A percentile compares a stretch with the other conserved stretches of the same genome.
phyloP scores from a whole-genome alignment of 495 filamentous ascomycete genomes.

The Neurospora sp. region DNA sequence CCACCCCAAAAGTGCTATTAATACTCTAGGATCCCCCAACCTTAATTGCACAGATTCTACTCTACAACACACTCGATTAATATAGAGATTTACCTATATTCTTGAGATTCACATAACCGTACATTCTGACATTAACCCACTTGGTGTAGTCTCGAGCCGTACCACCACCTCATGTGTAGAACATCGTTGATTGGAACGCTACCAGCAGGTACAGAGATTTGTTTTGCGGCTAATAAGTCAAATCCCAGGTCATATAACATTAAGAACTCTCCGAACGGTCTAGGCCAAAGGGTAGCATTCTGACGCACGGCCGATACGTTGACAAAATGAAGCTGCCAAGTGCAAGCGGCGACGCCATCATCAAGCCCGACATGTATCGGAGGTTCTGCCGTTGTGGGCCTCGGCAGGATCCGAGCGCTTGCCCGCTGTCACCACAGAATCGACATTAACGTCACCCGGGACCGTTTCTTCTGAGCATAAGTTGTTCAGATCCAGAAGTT shows the following conservation, averaged over 20 bases:
- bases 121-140: not conserved
- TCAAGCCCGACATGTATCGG: not conserved
- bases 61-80: too few species aligned
- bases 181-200: not conserved
- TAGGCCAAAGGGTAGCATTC: not conserved
- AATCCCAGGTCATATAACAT: not conserved
- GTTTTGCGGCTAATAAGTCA: not conserved
- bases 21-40: too few species aligned
- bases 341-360: not conserved
- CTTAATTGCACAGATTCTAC: too few species aligned
- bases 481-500: too few species aligned
- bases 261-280: not conserved
- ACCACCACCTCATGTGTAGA: not conserved
- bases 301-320: not conserved
- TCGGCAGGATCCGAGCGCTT: too few species aligned
- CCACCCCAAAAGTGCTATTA: too few species aligned
- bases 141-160: not conserved
- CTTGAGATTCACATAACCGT: too few species aligned
- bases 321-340: not conserved
- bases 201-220: not conserved
- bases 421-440: too few species aligned
- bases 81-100: too few species aligned
- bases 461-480: too few species aligned
- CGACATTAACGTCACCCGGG: too few species aligned
- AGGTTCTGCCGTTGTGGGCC: not conserved